Percentiles rank a stretch among this genome's conserved stretches.
Conservation (phyloP, 257 asterid species). For the Handroanthus guayacan region DNA sequence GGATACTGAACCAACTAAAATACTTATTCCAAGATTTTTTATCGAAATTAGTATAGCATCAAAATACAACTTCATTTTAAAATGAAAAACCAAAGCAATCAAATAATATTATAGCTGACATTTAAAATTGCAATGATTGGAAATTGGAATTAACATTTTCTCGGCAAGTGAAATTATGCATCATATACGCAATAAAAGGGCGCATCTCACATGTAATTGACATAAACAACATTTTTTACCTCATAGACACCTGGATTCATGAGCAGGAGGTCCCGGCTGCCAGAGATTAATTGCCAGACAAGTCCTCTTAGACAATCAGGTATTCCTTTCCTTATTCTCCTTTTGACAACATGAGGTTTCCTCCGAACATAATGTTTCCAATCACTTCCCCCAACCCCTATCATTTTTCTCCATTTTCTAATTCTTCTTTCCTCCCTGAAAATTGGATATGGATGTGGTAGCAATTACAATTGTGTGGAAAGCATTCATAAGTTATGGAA, state of each 20-base stretch:
- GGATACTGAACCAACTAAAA: slow-evolving; percentile 5
- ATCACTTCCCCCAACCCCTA: slow-evolving; percentile 98
- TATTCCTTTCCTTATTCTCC: slow-evolving; percentile 97
- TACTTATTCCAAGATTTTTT: slow-evolving; percentile 3
- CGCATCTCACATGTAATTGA: slow-evolving; percentile 16
- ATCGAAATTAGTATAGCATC: neutral
- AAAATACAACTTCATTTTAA: neutral
- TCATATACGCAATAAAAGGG: slow-evolving; percentile 1
- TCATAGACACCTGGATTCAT: slow-evolving; percentile 99
- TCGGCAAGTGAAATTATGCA: slow-evolving; percentile 14
- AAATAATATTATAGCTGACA: neutral
- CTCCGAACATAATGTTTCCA: slow-evolving; percentile 97
- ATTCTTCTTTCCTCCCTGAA: slow-evolving; percentile 90
- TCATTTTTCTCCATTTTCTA: slow-evolving; percentile 98
- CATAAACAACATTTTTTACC: slow-evolving; percentile 50
- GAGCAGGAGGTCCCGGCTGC: slow-evolving; percentile 97
- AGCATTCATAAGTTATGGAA: slow-evolving; percentile 27
- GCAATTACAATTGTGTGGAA: slow-evolving; percentile 20
- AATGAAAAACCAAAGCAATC: no score
- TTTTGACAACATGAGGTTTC: slow-evolving; percentile 91
- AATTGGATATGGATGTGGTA: slow-evolving; percentile 26
- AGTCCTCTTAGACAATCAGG: slow-evolving; percentile 99
- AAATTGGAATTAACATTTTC: neutral
- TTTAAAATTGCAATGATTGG: neutral
- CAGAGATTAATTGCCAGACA: slow-evolving; percentile 98